Conservation (phyloP, 257 asterid species). For the Schizonepeta tenuifolia region DNA sequence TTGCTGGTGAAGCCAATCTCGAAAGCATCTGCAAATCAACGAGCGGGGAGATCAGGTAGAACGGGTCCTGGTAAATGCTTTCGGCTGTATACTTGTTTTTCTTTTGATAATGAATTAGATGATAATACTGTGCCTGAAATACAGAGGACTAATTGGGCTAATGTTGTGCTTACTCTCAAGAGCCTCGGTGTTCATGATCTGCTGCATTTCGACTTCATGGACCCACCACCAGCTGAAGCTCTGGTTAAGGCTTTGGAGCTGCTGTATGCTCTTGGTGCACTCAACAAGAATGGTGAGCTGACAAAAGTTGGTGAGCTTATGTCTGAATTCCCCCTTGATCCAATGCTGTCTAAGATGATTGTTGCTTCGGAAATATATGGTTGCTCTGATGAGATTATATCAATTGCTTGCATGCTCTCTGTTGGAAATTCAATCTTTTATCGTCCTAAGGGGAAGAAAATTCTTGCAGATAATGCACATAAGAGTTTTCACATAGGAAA, state of each 20-base stretch:
- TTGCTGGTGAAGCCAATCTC: constrained; percentile 78
- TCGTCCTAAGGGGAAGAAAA: constrained; percentile 87
- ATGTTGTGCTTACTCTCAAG: constrained; percentile 71
- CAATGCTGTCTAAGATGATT: constrained; percentile 94
- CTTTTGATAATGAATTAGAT: constrained; percentile 65
- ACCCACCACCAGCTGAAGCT: constrained; percentile 96
- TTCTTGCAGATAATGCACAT: constrained; percentile 88
- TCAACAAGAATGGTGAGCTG: constrained; percentile 78
- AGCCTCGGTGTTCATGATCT: constrained; percentile 85
- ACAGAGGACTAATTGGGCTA: constrained; percentile 84
- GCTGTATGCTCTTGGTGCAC: constrained; percentile 86
- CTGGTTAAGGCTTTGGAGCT: constrained; percentile 82
- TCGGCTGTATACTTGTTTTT: constrained; percentile 77
- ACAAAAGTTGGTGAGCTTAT: constrained; percentile 83
- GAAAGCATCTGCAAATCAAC: constrained; percentile 91
- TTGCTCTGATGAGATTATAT: constrained; percentile 84
- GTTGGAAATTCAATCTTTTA: constrained; percentile 88
- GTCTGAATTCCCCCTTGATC: constrained; percentile 97
- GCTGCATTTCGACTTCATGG: constrained; percentile 89
- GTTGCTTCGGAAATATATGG: constrained; percentile 82
- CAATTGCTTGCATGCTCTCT: constrained; percentile 90
- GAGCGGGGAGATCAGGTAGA: constrained; percentile 96
- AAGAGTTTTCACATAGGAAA: constrained; percentile 78
- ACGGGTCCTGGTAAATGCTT: constrained; percentile 97
- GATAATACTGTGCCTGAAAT: constrained; percentile 92